A percentile compares a stretch with the other conserved stretches of the same genome.
Evolutionary conservation across 1,284 basidiomycete species (phyloP).

Genomic region (Trametes pubescens): DNA sequence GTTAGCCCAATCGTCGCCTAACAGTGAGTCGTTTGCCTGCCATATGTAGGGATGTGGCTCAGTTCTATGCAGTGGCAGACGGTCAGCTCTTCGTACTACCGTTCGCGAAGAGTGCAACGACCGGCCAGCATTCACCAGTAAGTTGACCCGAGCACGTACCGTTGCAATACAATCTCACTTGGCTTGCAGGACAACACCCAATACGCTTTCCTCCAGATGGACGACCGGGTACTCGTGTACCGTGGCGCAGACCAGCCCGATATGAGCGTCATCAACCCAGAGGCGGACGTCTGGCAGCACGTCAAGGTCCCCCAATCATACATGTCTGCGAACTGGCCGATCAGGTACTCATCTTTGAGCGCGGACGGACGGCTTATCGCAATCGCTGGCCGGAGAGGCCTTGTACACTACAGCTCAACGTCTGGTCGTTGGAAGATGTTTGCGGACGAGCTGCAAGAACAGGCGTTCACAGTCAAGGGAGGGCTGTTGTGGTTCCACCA

Average conservation of each 20-base stretch:
- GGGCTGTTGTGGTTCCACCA: conserved; percentile 98
- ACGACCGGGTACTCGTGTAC: conserved; percentile 95
- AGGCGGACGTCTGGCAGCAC: conserved; percentile 97
- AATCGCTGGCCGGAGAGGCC: conserved; percentile 89
- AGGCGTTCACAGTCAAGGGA: conserved; percentile 88
- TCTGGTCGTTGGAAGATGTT: conserved; percentile 98
- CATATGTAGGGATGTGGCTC: background rate
- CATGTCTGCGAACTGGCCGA: conserved; percentile 93
- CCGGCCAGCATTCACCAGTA: conserved; percentile 91
- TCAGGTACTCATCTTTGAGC: conserved; percentile 92
- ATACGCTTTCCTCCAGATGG: conserved; percentile 95
- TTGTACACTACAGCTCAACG: conserved; percentile 93
- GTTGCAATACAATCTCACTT: background rate
- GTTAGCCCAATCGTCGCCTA: conserved; percentile 59
- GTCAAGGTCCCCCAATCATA: conserved; percentile 94
- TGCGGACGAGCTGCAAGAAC: conserved; percentile 85
- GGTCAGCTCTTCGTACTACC: conserved; percentile 87
- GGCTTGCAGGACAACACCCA: conserved; percentile 85
- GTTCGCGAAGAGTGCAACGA: conserved; percentile 95
- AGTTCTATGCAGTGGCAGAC: conserved; percentile 52
- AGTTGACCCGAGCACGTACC: conserved; percentile 27
- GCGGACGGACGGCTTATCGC: conserved; percentile 93
- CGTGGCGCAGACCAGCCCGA: conserved; percentile 97
- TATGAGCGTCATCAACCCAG: conserved; percentile 98
- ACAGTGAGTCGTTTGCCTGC: conserved; percentile 49